phyloP scores from a whole-genome alignment of 129 eudicot genomes.

The Glebionis coronaria region DNA sequence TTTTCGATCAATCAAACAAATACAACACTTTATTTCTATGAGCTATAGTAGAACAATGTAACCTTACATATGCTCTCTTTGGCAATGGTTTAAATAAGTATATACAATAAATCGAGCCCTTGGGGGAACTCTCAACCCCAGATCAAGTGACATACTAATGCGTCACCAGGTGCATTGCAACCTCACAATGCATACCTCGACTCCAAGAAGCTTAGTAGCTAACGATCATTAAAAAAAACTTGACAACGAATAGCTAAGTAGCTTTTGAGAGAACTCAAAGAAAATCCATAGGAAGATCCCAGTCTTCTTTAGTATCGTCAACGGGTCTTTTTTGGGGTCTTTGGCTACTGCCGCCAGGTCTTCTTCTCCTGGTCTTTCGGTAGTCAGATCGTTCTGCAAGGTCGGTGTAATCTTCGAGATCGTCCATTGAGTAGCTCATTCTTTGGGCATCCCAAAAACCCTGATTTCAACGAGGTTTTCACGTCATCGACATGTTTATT shows the following conservation, averaged over 20 bases:
- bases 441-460: slow-evolving; percentile 61
- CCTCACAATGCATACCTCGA: background rate
- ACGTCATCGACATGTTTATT: background rate
- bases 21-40: background rate
- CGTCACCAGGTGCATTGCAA: background rate
- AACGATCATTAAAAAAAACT: background rate
- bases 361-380: slow-evolving; percentile 25
- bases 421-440: slow-evolving; percentile 39
- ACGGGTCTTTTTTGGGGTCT: slow-evolving; percentile 25
- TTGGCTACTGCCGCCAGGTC: slow-evolving; percentile 10
- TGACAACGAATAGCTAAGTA: background rate
- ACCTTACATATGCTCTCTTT: background rate
- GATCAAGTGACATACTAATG: background rate
- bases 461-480: slow-evolving; percentile 25
- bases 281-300: slow-evolving; percentile 93
- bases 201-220: background rate
- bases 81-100: background rate
- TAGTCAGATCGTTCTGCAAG: slow-evolving; percentile 24
- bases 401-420: slow-evolving; percentile 41
- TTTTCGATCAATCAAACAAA: too few species aligned
- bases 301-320: slow-evolving; percentile 41
- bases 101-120: background rate
- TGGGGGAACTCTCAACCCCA: background rate
- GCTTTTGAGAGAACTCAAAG: slow-evolving; percentile 27
- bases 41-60: background rate